Percentiles rank a stretch among this genome's conserved stretches.
Evolutionary conservation across 2,329 filamentous ascomycete genomes (phyloP).

Genomic region (Calonectria naviculata): DNA sequence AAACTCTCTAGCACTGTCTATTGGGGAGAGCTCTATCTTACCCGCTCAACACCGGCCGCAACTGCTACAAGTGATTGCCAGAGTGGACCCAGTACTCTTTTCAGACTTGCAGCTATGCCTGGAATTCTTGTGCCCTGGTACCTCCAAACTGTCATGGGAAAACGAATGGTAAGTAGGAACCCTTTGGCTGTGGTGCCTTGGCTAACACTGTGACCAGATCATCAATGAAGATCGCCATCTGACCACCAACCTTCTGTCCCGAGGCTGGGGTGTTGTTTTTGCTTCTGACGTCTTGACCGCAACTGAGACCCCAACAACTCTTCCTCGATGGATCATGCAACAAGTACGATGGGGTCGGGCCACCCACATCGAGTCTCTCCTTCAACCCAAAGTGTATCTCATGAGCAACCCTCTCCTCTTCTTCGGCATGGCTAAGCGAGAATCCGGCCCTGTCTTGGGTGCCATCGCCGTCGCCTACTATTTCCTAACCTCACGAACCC

Average conservation of each 20-base stretch:
- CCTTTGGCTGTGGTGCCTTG: too few relatives aligned
- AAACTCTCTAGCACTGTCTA: constrained; percentile 36
- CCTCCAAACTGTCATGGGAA: constrained; percentile 35
- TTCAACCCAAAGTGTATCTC: constrained; percentile 36
- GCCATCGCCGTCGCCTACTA: constrained; percentile 29
- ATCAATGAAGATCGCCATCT: constrained; percentile 41
- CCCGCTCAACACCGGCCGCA: constrained; percentile 34
- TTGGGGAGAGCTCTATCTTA: constrained; percentile 41
- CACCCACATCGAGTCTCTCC: constrained; percentile 39
- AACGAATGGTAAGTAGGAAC: constrained; percentile 32
- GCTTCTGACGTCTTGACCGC: constrained; percentile 39
- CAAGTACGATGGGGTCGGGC: constrained; percentile 40
- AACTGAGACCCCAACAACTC: constrained; percentile 38
- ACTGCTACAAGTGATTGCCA: constrained; percentile 41
- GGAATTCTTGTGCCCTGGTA: constrained; percentile 39
- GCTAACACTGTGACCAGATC: constrained; percentile 24
- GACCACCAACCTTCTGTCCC: constrained; percentile 39
- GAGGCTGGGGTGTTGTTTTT: constrained; percentile 43
- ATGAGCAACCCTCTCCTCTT: constrained; percentile 40
- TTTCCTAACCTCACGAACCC: constrained; percentile 31
- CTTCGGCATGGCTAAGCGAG: constrained; percentile 38
- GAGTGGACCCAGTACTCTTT: constrained; percentile 38
- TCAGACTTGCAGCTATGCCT: constrained; percentile 35
- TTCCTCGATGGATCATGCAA: constrained; percentile 38
- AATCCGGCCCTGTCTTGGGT: constrained; percentile 32